Percentiles rank a stretch among this genome's conserved stretches.
Conservation (phyloP, 2,329 filamentous ascomycete genomes). For the Stachybotrys chlorohalonatus region DNA sequence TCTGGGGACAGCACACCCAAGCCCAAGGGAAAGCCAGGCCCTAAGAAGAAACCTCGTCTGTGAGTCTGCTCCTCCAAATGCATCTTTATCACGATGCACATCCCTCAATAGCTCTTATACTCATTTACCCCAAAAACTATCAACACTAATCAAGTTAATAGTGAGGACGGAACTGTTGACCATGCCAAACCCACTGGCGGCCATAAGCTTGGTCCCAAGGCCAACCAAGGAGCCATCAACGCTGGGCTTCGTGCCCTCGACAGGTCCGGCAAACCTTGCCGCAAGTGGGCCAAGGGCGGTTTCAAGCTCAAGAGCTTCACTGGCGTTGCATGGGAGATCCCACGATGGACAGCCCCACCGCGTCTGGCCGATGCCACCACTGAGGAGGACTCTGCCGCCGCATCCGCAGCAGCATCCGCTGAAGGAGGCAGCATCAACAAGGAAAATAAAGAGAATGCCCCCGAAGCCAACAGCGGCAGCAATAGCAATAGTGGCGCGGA, state of each 20-base stretch:
- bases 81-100: neutral
- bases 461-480: slow-evolving; percentile 37
- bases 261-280: slow-evolving; percentile 82
- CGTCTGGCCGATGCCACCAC: slow-evolving; percentile 39
- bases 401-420: slow-evolving; percentile 29
- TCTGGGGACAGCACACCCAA: slow-evolving; percentile 55
- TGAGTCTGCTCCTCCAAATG: slow-evolving; percentile 42
- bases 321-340: slow-evolving; percentile 71
- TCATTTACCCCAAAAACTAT: neutral
- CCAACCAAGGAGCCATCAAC: slow-evolving; percentile 95
- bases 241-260: slow-evolving; percentile 91
- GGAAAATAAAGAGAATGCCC: slow-evolving; percentile 54
- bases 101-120: neutral
- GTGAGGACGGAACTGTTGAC: slow-evolving; percentile 56
- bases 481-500: slow-evolving; percentile 35
- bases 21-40: slow-evolving; percentile 77
- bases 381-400: slow-evolving; percentile 30
- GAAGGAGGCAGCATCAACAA: slow-evolving; percentile 44
- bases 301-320: slow-evolving; percentile 90
- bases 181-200: slow-evolving; percentile 40
- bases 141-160: slow-evolving; percentile 16
- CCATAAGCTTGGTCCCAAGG: slow-evolving; percentile 90
- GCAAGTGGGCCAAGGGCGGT: slow-evolving; percentile 78
- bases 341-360: slow-evolving; percentile 72
- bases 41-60: slow-evolving; percentile 93